phyloP scores from a whole-genome alignment of 768 basidiomycete genomes.

The Tricholoma terreum region DNA sequence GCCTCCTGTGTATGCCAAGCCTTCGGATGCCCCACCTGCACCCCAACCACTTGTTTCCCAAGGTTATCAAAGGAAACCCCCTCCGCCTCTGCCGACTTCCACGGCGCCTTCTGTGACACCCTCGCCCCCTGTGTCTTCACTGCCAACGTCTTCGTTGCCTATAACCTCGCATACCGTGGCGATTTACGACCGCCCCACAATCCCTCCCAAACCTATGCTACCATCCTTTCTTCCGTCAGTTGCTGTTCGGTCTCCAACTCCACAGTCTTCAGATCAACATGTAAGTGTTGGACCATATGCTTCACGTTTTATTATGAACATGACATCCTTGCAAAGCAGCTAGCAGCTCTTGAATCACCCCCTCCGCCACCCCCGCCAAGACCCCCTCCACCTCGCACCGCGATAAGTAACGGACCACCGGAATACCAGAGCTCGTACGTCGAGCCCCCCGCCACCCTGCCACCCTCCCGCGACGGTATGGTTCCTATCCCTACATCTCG shows the following conservation, averaged over 20 bases:
- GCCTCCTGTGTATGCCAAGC: slow-evolving; percentile 90
- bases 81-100: slow-evolving; percentile 29
- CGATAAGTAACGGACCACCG: slow-evolving; percentile 8
- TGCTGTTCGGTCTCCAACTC: not conserved
- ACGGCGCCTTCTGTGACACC: slow-evolving; percentile 6
- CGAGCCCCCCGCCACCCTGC: not conserved
- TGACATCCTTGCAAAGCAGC: not conserved
- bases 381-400: not conserved
- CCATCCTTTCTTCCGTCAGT: slow-evolving; percentile 1
- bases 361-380: slow-evolving; percentile 6
- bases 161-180: slow-evolving; percentile 5
- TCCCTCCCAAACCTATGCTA: slow-evolving; percentile 34
- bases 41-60: slow-evolving; percentile 11
- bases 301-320: not conserved
- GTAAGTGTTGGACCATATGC: not conserved
- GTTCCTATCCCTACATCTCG: not conserved
- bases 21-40: slow-evolving; percentile 34
- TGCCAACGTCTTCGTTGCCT: slow-evolving; percentile 18
- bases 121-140: slow-evolving; percentile 18
- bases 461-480: not conserved
- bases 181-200: slow-evolving; percentile 22
- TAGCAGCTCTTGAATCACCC: slow-evolving; percentile 1
- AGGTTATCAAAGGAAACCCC: slow-evolving; percentile 29
- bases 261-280: not conserved
- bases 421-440: slow-evolving; percentile 10